A percentile compares a stretch with the other conserved stretches of the same genome.
These are phyloP conservation scores for Colletotrichum sp. DNA, from an alignment of 2,329 filamentous ascomycete genomes.

Conservation along the genomic window DNA sequence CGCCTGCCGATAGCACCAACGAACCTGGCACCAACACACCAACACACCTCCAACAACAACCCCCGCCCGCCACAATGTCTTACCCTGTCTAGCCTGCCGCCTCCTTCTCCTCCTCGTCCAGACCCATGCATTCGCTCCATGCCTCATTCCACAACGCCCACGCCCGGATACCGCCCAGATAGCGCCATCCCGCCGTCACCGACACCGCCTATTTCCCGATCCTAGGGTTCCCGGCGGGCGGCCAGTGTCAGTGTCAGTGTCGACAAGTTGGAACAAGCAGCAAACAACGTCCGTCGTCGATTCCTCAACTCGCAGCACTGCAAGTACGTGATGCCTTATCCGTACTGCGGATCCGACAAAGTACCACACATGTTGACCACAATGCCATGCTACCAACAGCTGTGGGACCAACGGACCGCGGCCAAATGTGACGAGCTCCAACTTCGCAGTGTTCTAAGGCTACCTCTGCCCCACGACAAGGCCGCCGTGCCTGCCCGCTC, in stretches of 20 bases:
- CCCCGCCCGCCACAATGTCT: not conserved
- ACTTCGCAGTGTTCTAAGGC: not conserved
- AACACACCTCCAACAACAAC: not conserved
- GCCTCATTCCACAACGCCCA: not conserved
- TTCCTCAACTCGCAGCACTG: not conserved
- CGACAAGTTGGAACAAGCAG: not conserved
- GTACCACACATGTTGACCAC: not conserved
- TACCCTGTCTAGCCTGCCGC: not conserved
- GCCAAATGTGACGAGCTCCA: not conserved
- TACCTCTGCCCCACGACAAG: not conserved
- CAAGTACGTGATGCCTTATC: not conserved
- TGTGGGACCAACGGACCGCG: not conserved
- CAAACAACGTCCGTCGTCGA: not conserved
- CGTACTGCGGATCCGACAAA: not conserved
- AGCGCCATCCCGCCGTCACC: not conserved
- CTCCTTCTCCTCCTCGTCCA: not conserved
- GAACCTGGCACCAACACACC: not conserved
- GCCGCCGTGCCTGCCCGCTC: not conserved
- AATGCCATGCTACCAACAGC: not conserved
- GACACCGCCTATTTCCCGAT: not conserved
- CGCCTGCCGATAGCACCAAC: not conserved
- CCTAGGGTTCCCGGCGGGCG: not conserved
- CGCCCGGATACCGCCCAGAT: not conserved
- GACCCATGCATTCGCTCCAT: not conserved
- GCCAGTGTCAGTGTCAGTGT: not conserved